Conservation (phyloP, 2,329 filamentous ascomycete species). For the Stachybotrys chartarum region DNA sequence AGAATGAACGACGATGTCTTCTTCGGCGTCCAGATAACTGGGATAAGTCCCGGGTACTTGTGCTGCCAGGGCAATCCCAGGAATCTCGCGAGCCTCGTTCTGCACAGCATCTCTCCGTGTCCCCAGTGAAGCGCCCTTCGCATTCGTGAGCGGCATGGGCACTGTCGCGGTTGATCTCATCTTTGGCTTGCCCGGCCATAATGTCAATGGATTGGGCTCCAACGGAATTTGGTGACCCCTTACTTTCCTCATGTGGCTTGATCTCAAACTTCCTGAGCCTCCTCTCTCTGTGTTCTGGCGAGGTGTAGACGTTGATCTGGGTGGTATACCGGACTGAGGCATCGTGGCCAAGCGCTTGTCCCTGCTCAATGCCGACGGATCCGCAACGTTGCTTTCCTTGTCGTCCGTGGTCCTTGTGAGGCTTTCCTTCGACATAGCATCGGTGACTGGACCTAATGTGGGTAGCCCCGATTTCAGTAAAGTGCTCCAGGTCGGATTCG, state of each 20-base stretch:
- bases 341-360: conserved; percentile 4
- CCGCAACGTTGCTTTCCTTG: neutral
- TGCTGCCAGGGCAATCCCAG: conserved; percentile 2
- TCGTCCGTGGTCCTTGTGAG: neutral
- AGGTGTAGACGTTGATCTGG: conserved; percentile 16
- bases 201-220: neutral
- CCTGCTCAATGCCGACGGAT: conserved; percentile 4
- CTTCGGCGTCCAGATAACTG: conserved; percentile 11
- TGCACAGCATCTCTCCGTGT: neutral
- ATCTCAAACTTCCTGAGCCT: neutral
- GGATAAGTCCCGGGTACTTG: conserved; percentile 21
- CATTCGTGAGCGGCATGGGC: no score
- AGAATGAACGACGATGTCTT: conserved; percentile 21
- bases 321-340: conserved; percentile 14
- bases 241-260: neutral
- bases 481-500: conserved; percentile 14
- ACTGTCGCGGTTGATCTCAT: neutral
- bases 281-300: neutral
- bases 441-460: conserved; percentile 15
- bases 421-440: conserved; percentile 18
- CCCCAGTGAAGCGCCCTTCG: no score
- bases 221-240: neutral
- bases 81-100: neutral
- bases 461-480: conserved; percentile 14
- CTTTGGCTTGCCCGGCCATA: neutral